phyloP scores from a whole-genome alignment of 2,329 filamentous ascomycete species.

The Calonectria pteridis region DNA sequence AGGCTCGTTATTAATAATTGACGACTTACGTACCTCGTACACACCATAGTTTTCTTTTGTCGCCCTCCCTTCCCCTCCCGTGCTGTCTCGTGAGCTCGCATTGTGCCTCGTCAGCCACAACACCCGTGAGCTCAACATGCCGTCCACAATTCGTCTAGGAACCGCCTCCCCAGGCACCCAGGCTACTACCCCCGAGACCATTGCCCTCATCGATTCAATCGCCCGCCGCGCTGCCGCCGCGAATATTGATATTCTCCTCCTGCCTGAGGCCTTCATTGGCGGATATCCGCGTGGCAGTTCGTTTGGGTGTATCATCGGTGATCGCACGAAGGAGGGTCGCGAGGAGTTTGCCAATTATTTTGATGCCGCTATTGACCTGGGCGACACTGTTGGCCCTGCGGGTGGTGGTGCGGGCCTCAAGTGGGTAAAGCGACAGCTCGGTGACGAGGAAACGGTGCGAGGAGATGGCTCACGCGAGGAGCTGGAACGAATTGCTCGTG shows the following conservation, averaged over 20 bases:
- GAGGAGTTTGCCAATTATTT: constrained; percentile 89
- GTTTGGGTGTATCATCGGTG: constrained; percentile 82
- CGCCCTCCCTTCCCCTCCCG: neutral
- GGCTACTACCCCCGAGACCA: constrained; percentile 68
- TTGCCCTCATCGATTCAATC: constrained; percentile 73
- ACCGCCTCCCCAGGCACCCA: constrained; percentile 68
- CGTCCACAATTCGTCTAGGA: constrained; percentile 62
- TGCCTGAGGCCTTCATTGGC: constrained; percentile 92
- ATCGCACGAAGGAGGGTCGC: constrained; percentile 75
- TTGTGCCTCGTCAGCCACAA: neutral
- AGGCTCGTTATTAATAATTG: constrained; percentile 5
- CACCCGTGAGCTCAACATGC: neutral
- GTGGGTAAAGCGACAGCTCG: constrained; percentile 76
- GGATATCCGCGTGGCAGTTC: constrained; percentile 87
- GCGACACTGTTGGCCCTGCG: constrained; percentile 74
- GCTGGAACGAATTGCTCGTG: constrained; percentile 79
- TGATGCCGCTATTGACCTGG: constrained; percentile 82
- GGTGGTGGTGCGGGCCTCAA: constrained; percentile 76
- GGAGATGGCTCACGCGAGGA: constrained; percentile 79
- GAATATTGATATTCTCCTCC: constrained; percentile 78
- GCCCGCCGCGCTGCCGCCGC: constrained; percentile 71
- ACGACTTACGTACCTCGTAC: neutral
- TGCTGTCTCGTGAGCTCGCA: neutral
- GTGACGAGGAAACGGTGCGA: constrained; percentile 49
- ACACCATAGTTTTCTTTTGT: neutral